These are phyloP conservation scores for Globisporangium echinulatum DNA, from an alignment of 352 stramenopile genomes.

Conservation along the genomic window DNA sequence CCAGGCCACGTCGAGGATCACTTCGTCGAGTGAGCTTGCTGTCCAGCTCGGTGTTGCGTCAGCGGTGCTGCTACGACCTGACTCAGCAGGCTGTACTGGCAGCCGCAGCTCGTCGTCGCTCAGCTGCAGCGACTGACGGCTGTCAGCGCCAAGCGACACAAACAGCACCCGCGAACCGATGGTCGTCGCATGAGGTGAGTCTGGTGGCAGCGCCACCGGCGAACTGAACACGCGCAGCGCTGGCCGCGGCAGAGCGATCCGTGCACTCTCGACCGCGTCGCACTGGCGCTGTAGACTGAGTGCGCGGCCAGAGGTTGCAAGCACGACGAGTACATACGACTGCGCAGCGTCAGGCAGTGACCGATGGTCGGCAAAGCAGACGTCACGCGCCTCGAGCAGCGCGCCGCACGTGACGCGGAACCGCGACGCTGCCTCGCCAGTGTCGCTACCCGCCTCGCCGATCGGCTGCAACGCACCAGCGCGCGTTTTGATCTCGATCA, in stretches of 20 bases:
- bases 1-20: constrained; percentile 45
- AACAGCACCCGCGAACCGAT: constrained; percentile 45
- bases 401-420: constrained; percentile 22
- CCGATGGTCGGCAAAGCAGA: constrained; percentile 30
- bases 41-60: constrained; percentile 18
- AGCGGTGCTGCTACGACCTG: no score
- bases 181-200: constrained; percentile 19
- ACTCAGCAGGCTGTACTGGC: constrained; percentile 1
- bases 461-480: not conserved
- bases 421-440: constrained; percentile 1
- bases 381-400: constrained; percentile 49
- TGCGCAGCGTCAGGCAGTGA: not conserved
- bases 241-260: constrained; percentile 29
- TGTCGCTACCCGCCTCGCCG: constrained; percentile 10
- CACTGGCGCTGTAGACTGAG: constrained; percentile 40
- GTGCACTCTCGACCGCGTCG: constrained; percentile 27
- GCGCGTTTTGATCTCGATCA: constrained; percentile 29
- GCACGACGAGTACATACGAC: constrained; percentile 37
- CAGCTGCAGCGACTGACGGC: constrained; percentile 29
- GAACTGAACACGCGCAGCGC: constrained; percentile 51
- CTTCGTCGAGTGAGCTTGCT: constrained; percentile 25
- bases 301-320: constrained; percentile 42
- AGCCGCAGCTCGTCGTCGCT: constrained; percentile 47
- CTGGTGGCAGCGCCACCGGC: constrained; percentile 26
- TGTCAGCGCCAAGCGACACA: constrained; percentile 9